Base-by-base conservation (phyloP, 208 protist genomes). In the Trypanosoma avium region DNA sequence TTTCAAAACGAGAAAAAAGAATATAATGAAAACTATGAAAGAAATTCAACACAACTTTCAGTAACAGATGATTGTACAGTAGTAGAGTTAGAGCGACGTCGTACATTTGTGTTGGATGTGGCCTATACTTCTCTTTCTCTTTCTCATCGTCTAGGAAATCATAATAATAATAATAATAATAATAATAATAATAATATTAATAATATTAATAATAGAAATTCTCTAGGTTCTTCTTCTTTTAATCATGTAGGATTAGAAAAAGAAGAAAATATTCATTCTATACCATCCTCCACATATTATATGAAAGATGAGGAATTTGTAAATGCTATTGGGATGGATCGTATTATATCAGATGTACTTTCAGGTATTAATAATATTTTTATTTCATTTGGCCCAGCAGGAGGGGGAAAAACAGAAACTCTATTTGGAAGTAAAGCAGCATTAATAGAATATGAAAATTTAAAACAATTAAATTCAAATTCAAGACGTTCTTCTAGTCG, bases 21-120 rank as follows among this genome's bases (percentile, higher is more conserved):
- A 38, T 13, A 38, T 10, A 38, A 38, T 5, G 10, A 38, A 5
- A 38, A 38, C 33, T 13, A 38, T 38, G 33, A 13, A 10, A 10
- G 33, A 38, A 10, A 13, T 30, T 9, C 24, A 55, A n/a, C n/a
- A n/a, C n/a, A n/a, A n/a, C n/a, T 75, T 42, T 17, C 52, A 4
- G 40, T 75, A 1, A 59, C 69, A 17, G 69, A 75, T 54, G 35
- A 38, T n/a, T 75, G 63, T 42, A 75, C 69, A 0, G 45, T 75
- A 17, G 62, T 68, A 15, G 69, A 63, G 6, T 52, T 65, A 10
- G 62, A 60, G 12, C 47, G 35, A 30, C 52, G 58, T 6, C 58
- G 62, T 32, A 57, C 52, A 6, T 75, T 75, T 53, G 61, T 70
- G 24, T 22, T 75, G 24, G 69, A 75, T 29, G 24, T 57, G 30